A percentile compares a stretch with the other conserved stretches of the same genome.
Evolutionary conservation across 768 basidiomycete species (phyloP).

Genomic region (Psilocybe cyanescens): DNA sequence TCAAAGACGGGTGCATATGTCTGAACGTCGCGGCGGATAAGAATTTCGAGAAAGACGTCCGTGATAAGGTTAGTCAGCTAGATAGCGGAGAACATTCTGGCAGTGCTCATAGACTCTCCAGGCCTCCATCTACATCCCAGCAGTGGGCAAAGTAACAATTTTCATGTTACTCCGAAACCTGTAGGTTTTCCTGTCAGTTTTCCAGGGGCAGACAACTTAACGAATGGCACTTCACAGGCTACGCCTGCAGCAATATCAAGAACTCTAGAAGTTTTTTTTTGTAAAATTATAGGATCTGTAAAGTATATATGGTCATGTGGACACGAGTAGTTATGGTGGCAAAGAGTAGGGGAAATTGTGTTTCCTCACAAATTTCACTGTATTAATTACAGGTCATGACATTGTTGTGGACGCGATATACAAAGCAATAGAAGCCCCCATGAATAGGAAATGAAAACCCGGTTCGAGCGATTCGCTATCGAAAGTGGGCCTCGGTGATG

Average conservation of each 20-base stretch:
- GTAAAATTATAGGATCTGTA: slow-evolving; percentile 33
- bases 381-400: slow-evolving; percentile 35
- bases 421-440: slow-evolving; percentile 5
- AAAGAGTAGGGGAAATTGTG: slow-evolving; percentile 17
- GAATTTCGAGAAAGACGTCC: slow-evolving; percentile 93
- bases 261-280: slow-evolving; percentile 22
- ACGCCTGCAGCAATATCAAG: slow-evolving; percentile 59
- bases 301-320: slow-evolving; percentile 33
- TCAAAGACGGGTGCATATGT: slow-evolving; percentile 95
- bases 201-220: neutral
- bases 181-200: slow-evolving; percentile 46
- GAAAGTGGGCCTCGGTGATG: slow-evolving; percentile 55
- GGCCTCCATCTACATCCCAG: slow-evolving; percentile 94
- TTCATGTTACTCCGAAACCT: slow-evolving; percentile 96
- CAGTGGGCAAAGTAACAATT: slow-evolving; percentile 98
- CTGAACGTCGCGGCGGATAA: slow-evolving; percentile 94
- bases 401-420: slow-evolving; percentile 14
- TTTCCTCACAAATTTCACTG: slow-evolving; percentile 27
- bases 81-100: neutral
- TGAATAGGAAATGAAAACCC: neutral
- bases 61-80: slow-evolving; percentile 75
- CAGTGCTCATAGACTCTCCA: slow-evolving; percentile 27
- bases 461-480: slow-evolving; percentile 14
- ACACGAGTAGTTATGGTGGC: slow-evolving; percentile 29
- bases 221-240: slow-evolving; percentile 37